These are phyloP conservation scores for Abrus precatorius DNA, from an alignment of 306 rosid genomes.

Conservation along the genomic window DNA sequence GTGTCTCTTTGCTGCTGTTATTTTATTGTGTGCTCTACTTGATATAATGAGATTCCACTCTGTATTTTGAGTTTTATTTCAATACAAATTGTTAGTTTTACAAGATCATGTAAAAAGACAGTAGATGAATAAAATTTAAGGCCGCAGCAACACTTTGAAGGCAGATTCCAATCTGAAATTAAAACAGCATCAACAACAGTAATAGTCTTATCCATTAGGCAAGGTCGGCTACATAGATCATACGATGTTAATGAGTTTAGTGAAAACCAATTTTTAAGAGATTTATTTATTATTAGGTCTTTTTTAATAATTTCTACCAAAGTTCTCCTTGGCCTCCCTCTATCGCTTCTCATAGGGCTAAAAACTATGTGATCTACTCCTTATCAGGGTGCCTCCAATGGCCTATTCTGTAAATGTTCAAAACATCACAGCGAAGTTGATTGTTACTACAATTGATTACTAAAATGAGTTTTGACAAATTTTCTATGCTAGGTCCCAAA, in stretches of 20 bases:
- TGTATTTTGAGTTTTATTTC: slow-evolving; percentile 29
- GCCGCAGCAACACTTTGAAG: slow-evolving; percentile 26
- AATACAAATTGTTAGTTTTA: slow-evolving; percentile 37
- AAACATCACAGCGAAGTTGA: slow-evolving; percentile 16
- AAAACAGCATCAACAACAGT: no score
- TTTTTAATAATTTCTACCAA: no score
- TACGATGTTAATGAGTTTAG: no score
- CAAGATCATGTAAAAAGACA: not conserved
- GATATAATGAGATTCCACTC: slow-evolving; percentile 20
- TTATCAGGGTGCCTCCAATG: no score
- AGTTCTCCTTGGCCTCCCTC: no score
- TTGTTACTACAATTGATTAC: slow-evolving; percentile 1
- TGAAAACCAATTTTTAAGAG: no score
- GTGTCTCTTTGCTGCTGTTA: slow-evolving; percentile 53
- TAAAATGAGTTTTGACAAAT: slow-evolving; percentile 29
- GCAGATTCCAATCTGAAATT: slow-evolving; percentile 30
- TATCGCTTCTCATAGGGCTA: no score
- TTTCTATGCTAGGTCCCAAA: slow-evolving; percentile 20
- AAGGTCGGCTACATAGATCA: no score
- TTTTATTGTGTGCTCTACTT: slow-evolving; percentile 27
- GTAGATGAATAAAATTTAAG: slow-evolving; percentile 10
- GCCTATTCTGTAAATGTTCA: no score
- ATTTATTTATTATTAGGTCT: no score
- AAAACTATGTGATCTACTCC: no score
- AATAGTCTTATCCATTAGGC: no score